phyloP scores from a whole-genome alignment of 2,329 filamentous ascomycete species.

The Sporothrix mexicana region DNA sequence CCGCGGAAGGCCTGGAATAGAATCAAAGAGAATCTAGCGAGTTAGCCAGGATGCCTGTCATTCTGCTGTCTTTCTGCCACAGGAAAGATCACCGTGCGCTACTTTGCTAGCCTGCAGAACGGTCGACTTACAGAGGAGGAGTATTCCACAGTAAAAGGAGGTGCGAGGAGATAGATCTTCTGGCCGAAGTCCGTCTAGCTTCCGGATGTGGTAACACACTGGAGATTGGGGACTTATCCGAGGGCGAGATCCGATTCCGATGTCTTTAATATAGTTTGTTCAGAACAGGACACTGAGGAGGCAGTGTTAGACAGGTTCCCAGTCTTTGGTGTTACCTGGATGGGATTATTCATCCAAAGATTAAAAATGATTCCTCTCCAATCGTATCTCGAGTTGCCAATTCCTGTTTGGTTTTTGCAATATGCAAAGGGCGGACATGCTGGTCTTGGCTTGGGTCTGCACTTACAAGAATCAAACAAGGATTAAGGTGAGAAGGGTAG shows the following conservation, averaged over 20 bases:
- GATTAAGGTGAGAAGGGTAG: conserved; percentile 10
- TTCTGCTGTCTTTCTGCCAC: neutral
- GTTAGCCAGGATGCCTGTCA: neutral
- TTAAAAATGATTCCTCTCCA: neutral
- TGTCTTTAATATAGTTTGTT: conserved; percentile 12
- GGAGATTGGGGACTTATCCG: conserved; percentile 11
- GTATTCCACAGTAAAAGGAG: neutral
- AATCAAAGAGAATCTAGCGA: conserved; percentile 17
- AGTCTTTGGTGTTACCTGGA: neutral
- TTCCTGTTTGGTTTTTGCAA: conserved; percentile 4
- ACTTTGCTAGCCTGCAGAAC: neutral
- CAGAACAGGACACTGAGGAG: neutral
- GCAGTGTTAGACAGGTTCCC: neutral
- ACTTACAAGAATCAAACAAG: conserved; percentile 19
- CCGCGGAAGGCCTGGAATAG: conserved; percentile 20
- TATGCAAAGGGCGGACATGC: neutral
- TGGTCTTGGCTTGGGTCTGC: conserved; percentile 12
- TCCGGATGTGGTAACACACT: conserved; percentile 8
- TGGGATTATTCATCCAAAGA: conserved; percentile 4
- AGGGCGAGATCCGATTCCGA: conserved; percentile 10
- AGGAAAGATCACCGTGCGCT: conserved; percentile 14
- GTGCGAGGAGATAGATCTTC: neutral
- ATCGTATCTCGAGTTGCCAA: conserved; percentile 8
- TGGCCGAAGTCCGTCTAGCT: conserved; percentile 7
- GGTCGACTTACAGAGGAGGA: neutral